Conservation (phyloP, 257 asterid genomes). For the Solanum verrucosum region DNA sequence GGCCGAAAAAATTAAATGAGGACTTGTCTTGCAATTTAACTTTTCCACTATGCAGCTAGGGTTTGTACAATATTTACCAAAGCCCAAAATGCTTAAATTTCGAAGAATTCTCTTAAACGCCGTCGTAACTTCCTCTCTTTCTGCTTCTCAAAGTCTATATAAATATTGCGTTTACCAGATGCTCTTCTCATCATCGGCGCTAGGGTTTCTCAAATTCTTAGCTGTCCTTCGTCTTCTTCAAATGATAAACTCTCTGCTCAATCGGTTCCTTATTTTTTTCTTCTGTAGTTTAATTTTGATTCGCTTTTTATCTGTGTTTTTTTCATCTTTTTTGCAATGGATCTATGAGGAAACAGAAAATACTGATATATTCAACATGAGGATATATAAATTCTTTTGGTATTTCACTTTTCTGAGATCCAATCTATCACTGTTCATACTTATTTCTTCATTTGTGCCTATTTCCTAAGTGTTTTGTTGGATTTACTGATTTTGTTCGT, state of each 20-base stretch:
- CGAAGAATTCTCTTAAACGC: not conserved
- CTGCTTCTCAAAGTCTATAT: not conserved
- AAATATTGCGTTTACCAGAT: not conserved
- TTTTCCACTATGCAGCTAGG: not conserved
- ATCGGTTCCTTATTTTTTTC: not conserved
- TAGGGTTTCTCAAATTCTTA: not conserved
- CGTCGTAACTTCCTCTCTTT: not conserved
- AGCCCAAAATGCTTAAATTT: not conserved
- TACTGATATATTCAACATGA: not conserved
- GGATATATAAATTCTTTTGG: not conserved
- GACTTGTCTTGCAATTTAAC: not conserved
- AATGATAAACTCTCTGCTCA: not conserved
- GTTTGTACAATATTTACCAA: not conserved
- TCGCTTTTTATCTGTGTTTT: not conserved
- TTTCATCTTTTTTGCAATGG: not conserved
- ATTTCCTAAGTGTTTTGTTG: not conserved
- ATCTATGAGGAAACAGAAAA: not conserved
- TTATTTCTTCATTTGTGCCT: not conserved
- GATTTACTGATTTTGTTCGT: not conserved
- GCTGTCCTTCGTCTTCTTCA: too few species aligned
- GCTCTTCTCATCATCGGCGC: not conserved
- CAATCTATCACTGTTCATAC: not conserved
- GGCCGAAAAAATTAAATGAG: not conserved
- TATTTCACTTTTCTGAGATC: conserved; percentile 5
- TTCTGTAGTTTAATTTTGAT: not conserved